Evolutionary conservation across 306 rosid genomes (phyloP).

Genomic region (Vicia faba): DNA sequence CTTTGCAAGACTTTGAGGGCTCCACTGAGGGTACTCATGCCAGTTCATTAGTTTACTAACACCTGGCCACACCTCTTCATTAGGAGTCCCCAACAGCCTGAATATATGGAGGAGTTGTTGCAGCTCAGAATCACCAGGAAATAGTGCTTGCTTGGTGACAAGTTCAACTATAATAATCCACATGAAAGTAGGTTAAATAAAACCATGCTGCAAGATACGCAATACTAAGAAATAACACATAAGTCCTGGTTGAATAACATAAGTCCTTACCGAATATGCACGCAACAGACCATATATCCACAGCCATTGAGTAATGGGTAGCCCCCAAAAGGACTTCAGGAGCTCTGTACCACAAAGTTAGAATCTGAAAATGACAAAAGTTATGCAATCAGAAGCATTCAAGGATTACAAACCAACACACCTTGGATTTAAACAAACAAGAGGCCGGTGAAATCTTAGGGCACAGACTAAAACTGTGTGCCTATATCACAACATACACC

Average conservation of each 20-base stretch:
- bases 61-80: constrained; percentile 91
- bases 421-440: neutral
- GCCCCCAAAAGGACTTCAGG: constrained; percentile 97
- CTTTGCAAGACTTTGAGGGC: constrained; percentile 59
- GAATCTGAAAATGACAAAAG: constrained; percentile 49
- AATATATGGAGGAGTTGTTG: constrained; percentile 97
- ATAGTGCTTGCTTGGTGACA: constrained; percentile 81
- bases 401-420: neutral
- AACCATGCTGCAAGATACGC: neutral
- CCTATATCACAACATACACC: too few relatives aligned
- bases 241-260: neutral
- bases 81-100: constrained; percentile 93
- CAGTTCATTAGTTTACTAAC: constrained; percentile 88
- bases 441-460: neutral
- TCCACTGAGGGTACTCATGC: constrained; percentile 98
- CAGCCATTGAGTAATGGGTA: constrained; percentile 93
- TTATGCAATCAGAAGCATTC: neutral
- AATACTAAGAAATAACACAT: neutral
- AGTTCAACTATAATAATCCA: constrained; percentile 66
- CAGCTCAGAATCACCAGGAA: constrained; percentile 95
- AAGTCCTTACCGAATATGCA: constrained; percentile 78
- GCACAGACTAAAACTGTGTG: neutral
- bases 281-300: constrained; percentile 94
- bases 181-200: neutral
- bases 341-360: constrained; percentile 96